Conservation (phyloP, 371 early-diverging fungal genomes). For the Choanephora cucurbitarum region DNA sequence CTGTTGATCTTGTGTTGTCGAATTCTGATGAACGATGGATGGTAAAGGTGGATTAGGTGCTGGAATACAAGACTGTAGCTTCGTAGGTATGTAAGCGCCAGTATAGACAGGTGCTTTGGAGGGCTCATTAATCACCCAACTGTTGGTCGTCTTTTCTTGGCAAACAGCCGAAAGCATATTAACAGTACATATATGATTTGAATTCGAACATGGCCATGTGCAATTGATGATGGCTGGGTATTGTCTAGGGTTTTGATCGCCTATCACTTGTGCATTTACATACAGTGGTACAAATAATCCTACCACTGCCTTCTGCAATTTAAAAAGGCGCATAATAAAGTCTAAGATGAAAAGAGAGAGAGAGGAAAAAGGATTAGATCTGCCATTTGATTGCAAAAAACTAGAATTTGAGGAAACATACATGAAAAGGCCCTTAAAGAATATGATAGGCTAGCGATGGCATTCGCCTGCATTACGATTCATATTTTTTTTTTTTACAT, state of each 20-base stretch:
- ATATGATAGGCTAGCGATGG: too few species aligned
- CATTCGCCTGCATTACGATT: too few species aligned
- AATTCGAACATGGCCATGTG: constrained; percentile 18
- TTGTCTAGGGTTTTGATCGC: neutral
- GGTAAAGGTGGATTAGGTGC: constrained; percentile 14
- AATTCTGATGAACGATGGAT: neutral
- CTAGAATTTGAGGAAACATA: too few species aligned
- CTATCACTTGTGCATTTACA: neutral
- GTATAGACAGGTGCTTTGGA: constrained; percentile 13
- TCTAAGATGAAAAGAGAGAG: too few species aligned
- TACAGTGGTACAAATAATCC: neutral
- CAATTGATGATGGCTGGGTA: constrained; percentile 13
- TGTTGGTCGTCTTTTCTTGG: neutral
- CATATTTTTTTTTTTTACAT: too few species aligned
- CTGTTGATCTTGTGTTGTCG: neutral
- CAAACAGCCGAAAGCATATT: constrained; percentile 6
- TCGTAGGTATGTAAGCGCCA: constrained; percentile 3
- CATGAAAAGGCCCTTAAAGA: too few species aligned
- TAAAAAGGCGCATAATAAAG: too few species aligned
- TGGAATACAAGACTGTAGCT: neutral
- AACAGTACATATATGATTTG: constrained; percentile 4
- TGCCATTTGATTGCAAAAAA: too few species aligned
- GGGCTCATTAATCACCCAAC: constrained; percentile 8
- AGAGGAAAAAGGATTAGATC: too few species aligned
- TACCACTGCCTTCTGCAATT: too few species aligned